phyloP scores from a whole-genome alignment of 2,329 filamentous ascomycete genomes.

The Bisporella sp. region DNA sequence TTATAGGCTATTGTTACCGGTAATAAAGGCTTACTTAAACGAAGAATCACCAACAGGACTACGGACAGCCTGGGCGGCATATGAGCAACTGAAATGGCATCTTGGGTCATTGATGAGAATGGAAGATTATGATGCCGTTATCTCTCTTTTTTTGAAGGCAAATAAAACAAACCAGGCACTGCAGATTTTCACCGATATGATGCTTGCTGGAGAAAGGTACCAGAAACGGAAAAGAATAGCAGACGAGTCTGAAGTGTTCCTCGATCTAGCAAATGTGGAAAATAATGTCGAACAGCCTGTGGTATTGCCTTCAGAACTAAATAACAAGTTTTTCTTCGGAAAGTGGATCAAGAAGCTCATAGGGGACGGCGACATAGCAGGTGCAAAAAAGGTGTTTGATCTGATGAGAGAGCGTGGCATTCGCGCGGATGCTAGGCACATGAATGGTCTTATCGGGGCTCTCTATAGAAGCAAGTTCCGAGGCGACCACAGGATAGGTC shows the following conservation, averaged over 20 bases:
- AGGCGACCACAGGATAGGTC: slow-evolving; percentile 51
- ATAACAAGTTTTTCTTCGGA: slow-evolving; percentile 76
- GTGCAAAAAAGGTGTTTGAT: slow-evolving; percentile 64
- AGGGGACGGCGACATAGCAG: slow-evolving; percentile 61
- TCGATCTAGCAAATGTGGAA: slow-evolving; percentile 20
- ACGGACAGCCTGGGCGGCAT: slow-evolving; percentile 59
- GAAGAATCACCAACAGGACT: slow-evolving; percentile 43
- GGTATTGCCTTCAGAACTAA: slow-evolving; percentile 42
- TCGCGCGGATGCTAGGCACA: slow-evolving; percentile 62
- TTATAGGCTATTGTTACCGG: slow-evolving; percentile 52
- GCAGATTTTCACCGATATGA: slow-evolving; percentile 83
- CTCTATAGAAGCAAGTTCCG: slow-evolving; percentile 60
- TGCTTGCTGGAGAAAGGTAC: slow-evolving; percentile 35
- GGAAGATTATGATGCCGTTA: slow-evolving; percentile 69
- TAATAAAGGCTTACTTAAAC: slow-evolving; percentile 56
- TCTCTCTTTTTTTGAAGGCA: slow-evolving; percentile 61
- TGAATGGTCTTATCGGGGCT: slow-evolving; percentile 76
- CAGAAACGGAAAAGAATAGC: slow-evolving; percentile 3
- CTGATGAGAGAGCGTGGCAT: slow-evolving; percentile 68
- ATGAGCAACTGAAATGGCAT: slow-evolving; percentile 54
- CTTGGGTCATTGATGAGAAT: slow-evolving; percentile 57
- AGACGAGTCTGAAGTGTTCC: slow-evolving; percentile 16
- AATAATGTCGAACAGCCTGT: slow-evolving; percentile 30
- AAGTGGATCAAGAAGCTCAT: slow-evolving; percentile 86
- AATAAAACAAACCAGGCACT: slow-evolving; percentile 61